Conservation (phyloP, 805 yeast species). For the Priceomyces haplophilus region DNA sequence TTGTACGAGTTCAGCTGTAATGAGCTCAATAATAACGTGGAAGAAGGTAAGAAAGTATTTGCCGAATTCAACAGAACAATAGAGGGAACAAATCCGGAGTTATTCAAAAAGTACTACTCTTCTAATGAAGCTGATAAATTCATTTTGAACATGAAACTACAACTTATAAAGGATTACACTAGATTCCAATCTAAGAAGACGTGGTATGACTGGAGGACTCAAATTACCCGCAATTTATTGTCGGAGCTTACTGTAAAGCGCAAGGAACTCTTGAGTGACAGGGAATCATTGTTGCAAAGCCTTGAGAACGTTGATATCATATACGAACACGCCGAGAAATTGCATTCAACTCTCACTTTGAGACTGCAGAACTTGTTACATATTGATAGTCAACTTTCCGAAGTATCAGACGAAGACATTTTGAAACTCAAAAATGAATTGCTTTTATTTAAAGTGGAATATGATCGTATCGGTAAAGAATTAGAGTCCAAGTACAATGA, state of each 20-base stretch:
- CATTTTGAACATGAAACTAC: constrained; percentile 47
- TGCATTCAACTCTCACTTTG: constrained; percentile 10
- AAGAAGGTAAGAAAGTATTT: constrained; percentile 47
- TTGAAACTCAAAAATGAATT: constrained; percentile 10
- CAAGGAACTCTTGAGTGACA: constrained; percentile 20
- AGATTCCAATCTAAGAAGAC: constrained; percentile 51
- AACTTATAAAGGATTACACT: constrained; percentile 48
- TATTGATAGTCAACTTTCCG: constrained; percentile 10
- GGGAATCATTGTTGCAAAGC: constrained; percentile 11
- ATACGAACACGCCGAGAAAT: constrained; percentile 9
- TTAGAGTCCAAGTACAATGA: constrained; percentile 8
- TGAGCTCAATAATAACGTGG: constrained; percentile 50
- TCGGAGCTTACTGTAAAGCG: constrained; percentile 24
- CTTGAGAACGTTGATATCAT: constrained; percentile 10
- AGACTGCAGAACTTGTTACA: constrained; percentile 17
- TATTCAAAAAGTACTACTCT: constrained; percentile 48
- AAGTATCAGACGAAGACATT: constrained; percentile 9
- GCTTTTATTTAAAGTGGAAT: constrained; percentile 6
- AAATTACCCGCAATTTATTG: constrained; percentile 46
- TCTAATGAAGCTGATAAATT: constrained; percentile 36
- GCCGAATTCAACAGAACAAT: constrained; percentile 47
- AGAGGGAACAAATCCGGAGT: constrained; percentile 43
- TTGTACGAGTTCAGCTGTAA: constrained; percentile 53
- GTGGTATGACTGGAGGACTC: constrained; percentile 64
- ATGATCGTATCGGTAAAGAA: constrained; percentile 14